Evolutionary conservation across 495 filamentous ascomycete species (phyloP).

Genomic region (Hypoxylon crocopeplum): DNA sequence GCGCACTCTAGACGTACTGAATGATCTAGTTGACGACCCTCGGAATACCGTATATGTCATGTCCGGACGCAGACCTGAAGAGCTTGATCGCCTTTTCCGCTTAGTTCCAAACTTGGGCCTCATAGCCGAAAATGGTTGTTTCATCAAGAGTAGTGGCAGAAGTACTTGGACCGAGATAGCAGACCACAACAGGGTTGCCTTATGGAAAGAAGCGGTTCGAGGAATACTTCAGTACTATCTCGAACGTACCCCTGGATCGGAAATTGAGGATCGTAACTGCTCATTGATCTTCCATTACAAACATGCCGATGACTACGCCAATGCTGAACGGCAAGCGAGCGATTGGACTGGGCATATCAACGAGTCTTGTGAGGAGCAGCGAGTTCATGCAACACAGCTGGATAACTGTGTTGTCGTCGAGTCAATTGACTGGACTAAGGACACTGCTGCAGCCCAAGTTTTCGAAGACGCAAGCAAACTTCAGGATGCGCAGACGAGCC

Average conservation of each 20-base stretch:
- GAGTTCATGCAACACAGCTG: constrained; percentile 82
- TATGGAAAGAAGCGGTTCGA: constrained; percentile 79
- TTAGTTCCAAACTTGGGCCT: constrained; percentile 79
- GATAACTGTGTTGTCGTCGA: constrained; percentile 81
- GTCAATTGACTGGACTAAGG: constrained; percentile 80
- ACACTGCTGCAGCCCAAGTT: constrained; percentile 74
- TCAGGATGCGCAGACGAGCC: constrained; percentile 49
- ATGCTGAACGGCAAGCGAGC: constrained; percentile 76
- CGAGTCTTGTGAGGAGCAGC: constrained; percentile 81
- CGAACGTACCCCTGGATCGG: constrained; percentile 84
- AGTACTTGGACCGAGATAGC: constrained; percentile 76
- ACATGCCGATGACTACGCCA: constrained; percentile 74
- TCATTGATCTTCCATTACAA: constrained; percentile 88
- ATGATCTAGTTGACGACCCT: constrained; percentile 76
- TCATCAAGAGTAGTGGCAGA: constrained; percentile 72
- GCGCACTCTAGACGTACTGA: constrained; percentile 78
- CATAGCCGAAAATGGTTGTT: constrained; percentile 93
- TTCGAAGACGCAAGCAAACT: constrained; percentile 64
- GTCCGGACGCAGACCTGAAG: constrained; percentile 83
- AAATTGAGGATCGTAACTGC: constrained; percentile 85
- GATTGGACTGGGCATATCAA: constrained; percentile 94
- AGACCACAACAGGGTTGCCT: constrained; percentile 66
- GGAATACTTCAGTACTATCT: constrained; percentile 85
- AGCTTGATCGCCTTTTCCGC: constrained; percentile 84
- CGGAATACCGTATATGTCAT: constrained; percentile 91